Evolutionary conservation across 73 alveolate species (phyloP).

Genomic region (Symbiodinium natans): DNA sequence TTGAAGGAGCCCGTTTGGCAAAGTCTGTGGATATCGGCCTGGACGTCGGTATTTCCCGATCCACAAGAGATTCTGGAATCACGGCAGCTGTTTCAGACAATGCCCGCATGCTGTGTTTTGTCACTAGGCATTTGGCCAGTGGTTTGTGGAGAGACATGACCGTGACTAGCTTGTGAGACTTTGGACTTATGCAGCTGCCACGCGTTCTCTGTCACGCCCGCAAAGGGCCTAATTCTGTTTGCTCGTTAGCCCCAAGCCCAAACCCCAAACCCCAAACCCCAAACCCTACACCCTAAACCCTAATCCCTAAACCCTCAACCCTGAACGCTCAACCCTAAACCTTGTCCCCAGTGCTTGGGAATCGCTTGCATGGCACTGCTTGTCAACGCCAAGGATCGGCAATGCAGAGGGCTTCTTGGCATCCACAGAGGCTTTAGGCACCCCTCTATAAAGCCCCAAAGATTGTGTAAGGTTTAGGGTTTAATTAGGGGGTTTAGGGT

Average conservation of each 20-base stretch:
- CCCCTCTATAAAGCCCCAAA: too few species aligned
- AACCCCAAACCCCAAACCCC: too few species aligned
- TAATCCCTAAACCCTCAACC: not conserved
- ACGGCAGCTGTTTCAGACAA: not conserved
- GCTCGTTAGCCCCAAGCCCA: too few species aligned
- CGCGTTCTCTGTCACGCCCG: too few species aligned
- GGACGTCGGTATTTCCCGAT: slow-evolving; percentile 46
- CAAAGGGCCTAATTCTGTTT: too few species aligned
- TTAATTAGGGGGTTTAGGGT: too few species aligned
- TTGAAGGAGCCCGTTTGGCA: not conserved
- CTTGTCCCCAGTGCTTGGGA: too few species aligned
- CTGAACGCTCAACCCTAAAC: too few species aligned
- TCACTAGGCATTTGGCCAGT: not conserved
- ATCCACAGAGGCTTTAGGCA: not conserved
- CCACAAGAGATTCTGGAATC: slow-evolving; percentile 21
- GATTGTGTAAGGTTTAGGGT: too few species aligned
- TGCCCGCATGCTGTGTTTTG: not conserved
- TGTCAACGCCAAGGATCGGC: not conserved
- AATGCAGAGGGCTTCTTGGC: not conserved
- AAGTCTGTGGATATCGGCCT: slow-evolving; percentile 55
- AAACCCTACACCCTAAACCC: not conserved
- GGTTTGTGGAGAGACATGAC: not conserved
- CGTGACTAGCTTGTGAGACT: too few species aligned
- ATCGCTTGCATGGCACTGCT: too few species aligned
- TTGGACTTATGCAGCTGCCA: too few species aligned